Evolutionary conservation across 169 alveolate genomes (phyloP).

Genomic region (Plasmodium falciparum): DNA sequence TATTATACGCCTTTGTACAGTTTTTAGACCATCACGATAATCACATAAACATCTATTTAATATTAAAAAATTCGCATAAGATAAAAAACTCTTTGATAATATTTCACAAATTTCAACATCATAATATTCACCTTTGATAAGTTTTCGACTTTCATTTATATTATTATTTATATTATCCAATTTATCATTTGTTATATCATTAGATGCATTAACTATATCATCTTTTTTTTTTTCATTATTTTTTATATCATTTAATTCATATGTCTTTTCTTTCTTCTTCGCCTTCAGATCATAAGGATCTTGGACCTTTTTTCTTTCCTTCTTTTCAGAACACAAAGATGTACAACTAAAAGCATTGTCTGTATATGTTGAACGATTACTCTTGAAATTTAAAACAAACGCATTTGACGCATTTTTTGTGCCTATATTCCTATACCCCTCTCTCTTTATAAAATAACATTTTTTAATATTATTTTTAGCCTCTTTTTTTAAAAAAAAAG

Average conservation of each 20-base stretch:
- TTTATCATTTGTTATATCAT: constrained; percentile 3
- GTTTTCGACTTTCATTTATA: constrained; percentile 13
- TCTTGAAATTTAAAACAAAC: too few species aligned
- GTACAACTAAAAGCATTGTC: too few species aligned
- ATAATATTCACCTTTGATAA: constrained; percentile 54
- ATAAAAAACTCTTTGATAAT: constrained; percentile 80
- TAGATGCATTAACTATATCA: not conserved
- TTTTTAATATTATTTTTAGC: constrained; percentile 2
- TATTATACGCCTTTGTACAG: constrained; percentile 88
- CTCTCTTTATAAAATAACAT: not conserved
- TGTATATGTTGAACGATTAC: too few species aligned
- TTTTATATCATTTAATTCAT: constrained; percentile 1
- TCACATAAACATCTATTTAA: constrained; percentile 89
- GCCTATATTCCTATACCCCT: not conserved
- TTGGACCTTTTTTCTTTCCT: not conserved
- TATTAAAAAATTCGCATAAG: constrained; percentile 88
- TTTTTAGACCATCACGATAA: constrained; percentile 89
- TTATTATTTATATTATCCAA: constrained; percentile 7
- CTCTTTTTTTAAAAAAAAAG: constrained; percentile 29
- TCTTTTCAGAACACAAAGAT: not conserved
- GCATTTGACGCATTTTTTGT: not conserved
- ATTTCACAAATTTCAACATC: constrained; percentile 76
- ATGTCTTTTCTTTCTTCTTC: not conserved
- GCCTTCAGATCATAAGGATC: not conserved
- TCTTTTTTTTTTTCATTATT: not conserved